phyloP scores from a whole-genome alignment of 257 asterid genomes.

The Capsicum chinense region DNA sequence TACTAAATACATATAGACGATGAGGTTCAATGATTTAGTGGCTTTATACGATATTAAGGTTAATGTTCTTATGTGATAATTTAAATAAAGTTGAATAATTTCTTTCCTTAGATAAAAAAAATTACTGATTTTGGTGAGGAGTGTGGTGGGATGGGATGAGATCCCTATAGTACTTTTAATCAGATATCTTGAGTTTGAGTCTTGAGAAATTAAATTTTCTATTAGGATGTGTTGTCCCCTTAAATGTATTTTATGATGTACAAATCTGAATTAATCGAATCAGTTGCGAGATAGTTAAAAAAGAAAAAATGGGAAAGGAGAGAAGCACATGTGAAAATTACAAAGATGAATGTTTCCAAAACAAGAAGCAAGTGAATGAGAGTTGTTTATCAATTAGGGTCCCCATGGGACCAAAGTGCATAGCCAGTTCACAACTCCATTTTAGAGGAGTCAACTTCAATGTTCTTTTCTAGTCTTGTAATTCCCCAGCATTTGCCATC shows the following conservation, averaged over 20 bases:
- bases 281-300: background rate
- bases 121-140: too few relatives aligned
- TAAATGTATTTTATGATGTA: background rate
- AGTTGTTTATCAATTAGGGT: conserved; percentile 59
- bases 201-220: background rate
- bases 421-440: conserved; percentile 50
- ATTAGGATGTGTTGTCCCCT: background rate
- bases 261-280: background rate
- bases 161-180: background rate
- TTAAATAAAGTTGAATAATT: background rate
- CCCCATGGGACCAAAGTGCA: conserved; percentile 67
- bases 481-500: conserved; percentile 57
- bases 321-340: conserved; percentile 42
- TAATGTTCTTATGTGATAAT: background rate
- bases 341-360: conserved; percentile 39
- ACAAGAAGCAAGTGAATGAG: conserved; percentile 48
- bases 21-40: background rate
- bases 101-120: too few relatives aligned
- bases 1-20: background rate
- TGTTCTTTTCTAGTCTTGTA: conserved; percentile 49
- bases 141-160: background rate
- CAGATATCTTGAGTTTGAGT: background rate
- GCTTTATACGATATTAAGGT: background rate
- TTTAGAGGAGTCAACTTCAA: conserved; percentile 73
- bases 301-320: background rate